Conservation (phyloP, 345 rosid species). For the Populus euphratica region DNA sequence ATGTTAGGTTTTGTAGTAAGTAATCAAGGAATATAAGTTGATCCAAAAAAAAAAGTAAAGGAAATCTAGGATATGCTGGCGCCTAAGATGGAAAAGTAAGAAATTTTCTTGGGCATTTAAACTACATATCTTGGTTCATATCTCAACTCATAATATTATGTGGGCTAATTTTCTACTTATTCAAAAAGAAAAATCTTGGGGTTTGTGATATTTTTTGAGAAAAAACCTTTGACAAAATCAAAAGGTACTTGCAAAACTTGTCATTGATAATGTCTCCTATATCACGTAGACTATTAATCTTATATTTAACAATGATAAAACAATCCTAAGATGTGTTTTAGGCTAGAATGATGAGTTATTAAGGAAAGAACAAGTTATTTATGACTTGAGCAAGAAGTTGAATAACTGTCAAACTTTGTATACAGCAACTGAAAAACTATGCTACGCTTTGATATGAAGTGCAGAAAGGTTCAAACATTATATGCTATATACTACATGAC, state of each 20-base stretch:
- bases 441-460: not conserved
- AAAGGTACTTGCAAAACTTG: not conserved
- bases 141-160: not conserved
- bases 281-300: not conserved
- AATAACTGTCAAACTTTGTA: not conserved
- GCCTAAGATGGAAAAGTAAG: not conserved
- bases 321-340: not conserved
- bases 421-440: not conserved
- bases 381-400: not conserved
- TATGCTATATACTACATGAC: not conserved
- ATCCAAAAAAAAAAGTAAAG: not conserved
- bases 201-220: not conserved
- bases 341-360: not conserved
- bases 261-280: not conserved
- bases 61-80: not conserved
- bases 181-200: not conserved
- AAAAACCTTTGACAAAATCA: conserved; percentile 1
- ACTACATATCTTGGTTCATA: conserved; percentile 5
- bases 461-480: not conserved
- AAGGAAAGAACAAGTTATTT: not conserved
- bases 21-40: not conserved
- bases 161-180: not conserved
- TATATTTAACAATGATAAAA: not conserved
- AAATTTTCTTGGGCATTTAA: not conserved
- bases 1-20: no score